Conservation (phyloP, 2,329 filamentous ascomycete species). For the Penicillium decumbens region DNA sequence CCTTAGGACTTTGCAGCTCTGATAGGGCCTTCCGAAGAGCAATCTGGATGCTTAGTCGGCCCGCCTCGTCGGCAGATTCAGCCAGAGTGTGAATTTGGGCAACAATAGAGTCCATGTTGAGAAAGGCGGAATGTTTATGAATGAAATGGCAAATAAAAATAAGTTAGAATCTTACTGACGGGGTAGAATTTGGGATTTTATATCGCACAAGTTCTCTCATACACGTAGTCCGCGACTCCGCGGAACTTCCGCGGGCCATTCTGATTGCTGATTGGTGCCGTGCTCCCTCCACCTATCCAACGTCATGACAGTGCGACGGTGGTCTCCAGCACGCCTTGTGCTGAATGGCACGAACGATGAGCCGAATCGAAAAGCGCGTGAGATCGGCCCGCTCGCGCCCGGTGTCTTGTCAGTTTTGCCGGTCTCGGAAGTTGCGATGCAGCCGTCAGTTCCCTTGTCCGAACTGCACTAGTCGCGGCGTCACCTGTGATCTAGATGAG, state of each 20-base stretch:
- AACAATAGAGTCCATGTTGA: constrained; percentile 18
- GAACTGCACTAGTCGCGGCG: constrained; percentile 39
- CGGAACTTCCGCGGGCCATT: constrained; percentile 15
- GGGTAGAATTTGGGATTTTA: not conserved
- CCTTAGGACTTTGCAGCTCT: constrained; percentile 18
- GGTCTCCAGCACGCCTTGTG: not conserved
- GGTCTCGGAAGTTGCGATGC: constrained; percentile 48
- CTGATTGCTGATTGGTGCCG: constrained; percentile 10
- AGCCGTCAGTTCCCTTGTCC: constrained; percentile 49
- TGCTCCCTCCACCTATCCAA: not conserved
- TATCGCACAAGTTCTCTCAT: not conserved
- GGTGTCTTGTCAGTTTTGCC: constrained; percentile 36
- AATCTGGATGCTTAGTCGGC: constrained; percentile 15
- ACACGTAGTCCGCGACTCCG: constrained; percentile 3
- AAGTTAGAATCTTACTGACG: not conserved
- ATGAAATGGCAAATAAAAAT: not conserved
- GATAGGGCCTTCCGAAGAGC: constrained; percentile 11
- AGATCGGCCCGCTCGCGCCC: constrained; percentile 21
- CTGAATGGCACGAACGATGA: constrained; percentile 2
- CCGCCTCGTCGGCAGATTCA: constrained; percentile 16
- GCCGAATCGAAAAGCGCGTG: constrained; percentile 6
- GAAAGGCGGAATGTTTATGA: not conserved
- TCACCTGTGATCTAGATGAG: constrained; percentile 23
- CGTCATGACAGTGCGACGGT: not conserved
- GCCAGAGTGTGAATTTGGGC: constrained; percentile 18